phyloP scores from a whole-genome alignment of 148 eudicot species.

The Rhododendron ovatum region DNA sequence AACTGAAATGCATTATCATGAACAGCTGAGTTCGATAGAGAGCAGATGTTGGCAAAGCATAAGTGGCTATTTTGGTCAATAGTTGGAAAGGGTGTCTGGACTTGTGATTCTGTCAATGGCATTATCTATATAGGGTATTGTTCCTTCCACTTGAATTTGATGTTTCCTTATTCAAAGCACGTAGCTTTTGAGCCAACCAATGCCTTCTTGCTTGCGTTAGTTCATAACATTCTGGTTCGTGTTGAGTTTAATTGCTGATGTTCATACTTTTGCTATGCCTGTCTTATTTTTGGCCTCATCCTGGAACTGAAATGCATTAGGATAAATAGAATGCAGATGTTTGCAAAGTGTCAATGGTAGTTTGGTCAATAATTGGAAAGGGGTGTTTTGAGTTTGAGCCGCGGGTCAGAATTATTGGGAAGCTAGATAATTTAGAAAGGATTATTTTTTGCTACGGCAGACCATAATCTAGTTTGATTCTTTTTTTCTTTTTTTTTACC shows the following conservation, averaged over 20 bases:
- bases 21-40: neutral
- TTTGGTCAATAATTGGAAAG: neutral
- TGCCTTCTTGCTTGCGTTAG: neutral
- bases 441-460: neutral
- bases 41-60: neutral
- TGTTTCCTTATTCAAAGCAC: neutral
- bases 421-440: neutral
- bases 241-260: neutral
- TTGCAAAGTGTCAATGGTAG: neutral
- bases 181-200: neutral
- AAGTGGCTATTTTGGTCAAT: neutral
- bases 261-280: neutral
- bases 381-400: neutral
- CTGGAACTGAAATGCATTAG: neutral
- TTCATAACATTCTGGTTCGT: neutral
- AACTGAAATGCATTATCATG: neutral
- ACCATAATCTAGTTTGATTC: neutral
- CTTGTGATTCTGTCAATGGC: neutral
- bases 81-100: neutral
- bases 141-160: neutral
- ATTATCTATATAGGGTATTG: neutral
- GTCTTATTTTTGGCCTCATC: neutral
- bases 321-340: neutral
- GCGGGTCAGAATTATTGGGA: neutral
- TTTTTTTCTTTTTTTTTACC: neutral